phyloP scores from a whole-genome alignment of 2,329 filamentous ascomycete genomes.

The Xylariaceae sp. region DNA sequence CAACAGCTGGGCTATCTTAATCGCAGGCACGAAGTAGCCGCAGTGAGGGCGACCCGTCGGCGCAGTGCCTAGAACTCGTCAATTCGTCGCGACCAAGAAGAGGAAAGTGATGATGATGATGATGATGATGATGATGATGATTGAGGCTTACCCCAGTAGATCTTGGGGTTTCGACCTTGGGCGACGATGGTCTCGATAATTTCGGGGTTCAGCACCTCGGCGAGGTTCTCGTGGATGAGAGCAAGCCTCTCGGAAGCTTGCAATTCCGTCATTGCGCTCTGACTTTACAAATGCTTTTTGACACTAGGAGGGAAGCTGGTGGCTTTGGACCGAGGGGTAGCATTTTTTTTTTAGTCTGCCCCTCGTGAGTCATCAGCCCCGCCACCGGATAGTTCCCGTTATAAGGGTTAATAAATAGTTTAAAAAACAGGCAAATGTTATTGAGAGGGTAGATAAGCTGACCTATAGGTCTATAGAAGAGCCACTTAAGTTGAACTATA shows the following conservation, averaged over 20 bases:
- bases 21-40: slow-evolving; percentile 84
- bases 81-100: no score
- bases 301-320: no score
- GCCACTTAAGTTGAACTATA: no score
- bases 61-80: slow-evolving; percentile 54
- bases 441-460: no score
- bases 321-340: no score
- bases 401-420: no score
- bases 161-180: slow-evolving; percentile 70
- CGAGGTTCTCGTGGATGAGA: slow-evolving; percentile 79
- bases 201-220: slow-evolving; percentile 81
- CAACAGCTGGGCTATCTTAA: slow-evolving; percentile 89
- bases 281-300: background rate
- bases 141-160: slow-evolving; percentile 73
- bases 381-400: no score
- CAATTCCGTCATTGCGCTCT: background rate
- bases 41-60: slow-evolving; percentile 72
- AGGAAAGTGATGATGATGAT: background rate
- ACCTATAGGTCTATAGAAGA: no score
- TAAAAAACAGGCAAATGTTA: no score
- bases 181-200: slow-evolving; percentile 76
- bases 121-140: slow-evolving; percentile 4
- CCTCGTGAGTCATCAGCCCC: no score
- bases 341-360: no score
- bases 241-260: slow-evolving; percentile 43